Conservation (phyloP, 2,329 filamentous ascomycete species). For the Fusarium sp. region DNA sequence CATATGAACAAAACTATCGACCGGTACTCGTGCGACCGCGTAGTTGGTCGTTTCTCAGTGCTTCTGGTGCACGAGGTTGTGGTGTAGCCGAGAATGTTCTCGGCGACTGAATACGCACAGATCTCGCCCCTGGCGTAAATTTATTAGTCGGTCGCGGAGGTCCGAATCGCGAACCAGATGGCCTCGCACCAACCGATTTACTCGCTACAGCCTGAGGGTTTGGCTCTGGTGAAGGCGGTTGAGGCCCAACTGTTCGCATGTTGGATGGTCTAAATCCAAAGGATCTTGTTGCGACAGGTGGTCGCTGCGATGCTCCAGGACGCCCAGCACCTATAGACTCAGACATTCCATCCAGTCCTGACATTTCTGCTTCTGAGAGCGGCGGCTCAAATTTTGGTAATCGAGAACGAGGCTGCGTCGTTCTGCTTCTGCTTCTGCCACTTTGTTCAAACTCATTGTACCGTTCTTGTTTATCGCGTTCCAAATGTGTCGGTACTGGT, state of each 20-base stretch:
- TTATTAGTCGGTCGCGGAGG: slow-evolving; percentile 17
- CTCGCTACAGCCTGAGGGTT: slow-evolving; percentile 14
- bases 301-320: slow-evolving; percentile 5
- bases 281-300: slow-evolving; percentile 19
- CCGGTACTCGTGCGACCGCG: slow-evolving; percentile 17
- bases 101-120: slow-evolving; percentile 44
- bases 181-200: slow-evolving; percentile 37
- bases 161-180: slow-evolving; percentile 27
- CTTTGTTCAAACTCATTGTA: slow-evolving; percentile 17
- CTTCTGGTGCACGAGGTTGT: slow-evolving; percentile 13
- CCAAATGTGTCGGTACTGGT: slow-evolving; percentile 57
- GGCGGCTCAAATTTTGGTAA: slow-evolving; percentile 13
- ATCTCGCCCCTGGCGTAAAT: slow-evolving; percentile 33
- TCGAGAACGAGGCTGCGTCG: slow-evolving; percentile 10
- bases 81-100: slow-evolving; percentile 30
- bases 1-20: slow-evolving; percentile 18
- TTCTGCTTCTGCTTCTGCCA: not conserved
- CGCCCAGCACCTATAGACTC: slow-evolving; percentile 8
- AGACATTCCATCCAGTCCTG: slow-evolving; percentile 3
- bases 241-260: slow-evolving; percentile 18
- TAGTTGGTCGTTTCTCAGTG: slow-evolving; percentile 13
- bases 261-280: slow-evolving; percentile 21
- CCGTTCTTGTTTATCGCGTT: slow-evolving; percentile 48
- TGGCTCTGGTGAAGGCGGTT: slow-evolving; percentile 21
- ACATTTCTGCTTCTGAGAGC: not conserved